Conservation (phyloP, 805 yeast species). For the Geotrichum ghanense region DNA sequence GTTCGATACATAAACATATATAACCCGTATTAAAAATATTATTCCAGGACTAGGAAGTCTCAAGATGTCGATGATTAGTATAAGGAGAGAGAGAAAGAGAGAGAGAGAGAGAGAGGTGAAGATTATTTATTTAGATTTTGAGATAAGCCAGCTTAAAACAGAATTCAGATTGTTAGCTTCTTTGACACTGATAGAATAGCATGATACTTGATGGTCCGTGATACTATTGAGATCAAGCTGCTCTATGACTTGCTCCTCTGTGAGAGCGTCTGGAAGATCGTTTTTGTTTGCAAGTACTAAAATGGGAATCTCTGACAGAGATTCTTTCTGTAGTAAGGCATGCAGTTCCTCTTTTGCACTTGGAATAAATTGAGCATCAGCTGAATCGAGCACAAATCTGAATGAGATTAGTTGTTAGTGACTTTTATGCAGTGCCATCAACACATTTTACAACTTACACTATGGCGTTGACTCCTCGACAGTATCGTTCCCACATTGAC, state of each 20-base stretch:
- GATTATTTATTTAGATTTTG: conserved; percentile 10
- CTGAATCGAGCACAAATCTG: conserved; percentile 27
- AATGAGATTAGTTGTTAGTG: neutral
- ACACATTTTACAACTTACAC: conserved; percentile 13
- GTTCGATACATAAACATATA: too few species aligned
- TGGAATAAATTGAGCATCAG: conserved; percentile 22
- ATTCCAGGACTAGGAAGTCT: too few species aligned
- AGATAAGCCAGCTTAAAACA: conserved; percentile 26
- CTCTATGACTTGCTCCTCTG: conserved; percentile 25
- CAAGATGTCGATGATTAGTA: too few species aligned
- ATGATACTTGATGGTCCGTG: conserved; percentile 24
- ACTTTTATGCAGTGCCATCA: too few species aligned
- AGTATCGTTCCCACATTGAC: conserved; percentile 30
- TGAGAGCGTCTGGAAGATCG: conserved; percentile 22
- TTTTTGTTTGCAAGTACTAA: conserved; percentile 28
- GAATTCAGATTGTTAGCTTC: conserved; percentile 24
- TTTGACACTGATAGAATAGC: conserved; percentile 28
- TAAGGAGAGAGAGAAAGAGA: too few species aligned
- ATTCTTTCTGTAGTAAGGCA: conserved; percentile 20
- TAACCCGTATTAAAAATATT: too few species aligned
- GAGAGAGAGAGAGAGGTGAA: too few species aligned
- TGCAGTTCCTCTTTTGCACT: conserved; percentile 25
- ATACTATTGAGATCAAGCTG: conserved; percentile 22
- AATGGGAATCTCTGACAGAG: conserved; percentile 25
- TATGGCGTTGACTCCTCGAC: conserved; percentile 27